phyloP scores from a whole-genome alignment of 805 yeast genomes.

The Kuraishia borneana region DNA sequence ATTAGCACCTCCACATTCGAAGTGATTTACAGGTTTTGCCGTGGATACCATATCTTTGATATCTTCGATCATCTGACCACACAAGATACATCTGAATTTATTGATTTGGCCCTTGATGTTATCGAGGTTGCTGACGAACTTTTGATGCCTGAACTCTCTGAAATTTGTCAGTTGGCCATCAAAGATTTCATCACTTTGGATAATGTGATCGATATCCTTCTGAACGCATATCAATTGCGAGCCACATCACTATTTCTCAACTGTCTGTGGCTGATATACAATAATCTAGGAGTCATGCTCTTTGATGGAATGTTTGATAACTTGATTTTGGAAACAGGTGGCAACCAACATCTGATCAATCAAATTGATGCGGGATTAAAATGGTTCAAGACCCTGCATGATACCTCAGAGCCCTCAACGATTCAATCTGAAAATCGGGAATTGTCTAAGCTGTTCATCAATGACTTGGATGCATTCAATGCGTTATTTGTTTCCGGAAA shows the following conservation, averaged over 20 bases:
- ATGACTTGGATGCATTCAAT: conserved; percentile 25
- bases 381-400: conserved; percentile 20
- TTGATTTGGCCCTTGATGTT: conserved; percentile 44
- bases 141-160: conserved; percentile 45
- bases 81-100: conserved; percentile 20
- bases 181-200: conserved; percentile 46
- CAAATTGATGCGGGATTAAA: conserved; percentile 21
- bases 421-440: conserved; percentile 15
- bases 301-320: conserved; percentile 29
- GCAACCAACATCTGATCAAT: conserved; percentile 7
- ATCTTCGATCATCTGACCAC: conserved; percentile 25
- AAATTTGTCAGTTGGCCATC: conserved; percentile 48
- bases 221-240: conserved; percentile 37
- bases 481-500: conserved; percentile 21
- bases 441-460: conserved; percentile 22
- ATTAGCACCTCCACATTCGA: conserved; percentile 32
- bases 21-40: conserved; percentile 40
- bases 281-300: conserved; percentile 52
- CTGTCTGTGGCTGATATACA: conserved; percentile 58
- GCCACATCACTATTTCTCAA: conserved; percentile 46
- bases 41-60: conserved; percentile 36
- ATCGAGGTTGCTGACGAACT: conserved; percentile 55
- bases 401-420: conserved; percentile 9
- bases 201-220: conserved; percentile 45
- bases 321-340: conserved; percentile 14